Percentiles rank a stretch among this genome's conserved stretches.
Evolutionary conservation across 495 filamentous ascomycete species (phyloP).

Genomic region (Penicillium crystallinum): DNA sequence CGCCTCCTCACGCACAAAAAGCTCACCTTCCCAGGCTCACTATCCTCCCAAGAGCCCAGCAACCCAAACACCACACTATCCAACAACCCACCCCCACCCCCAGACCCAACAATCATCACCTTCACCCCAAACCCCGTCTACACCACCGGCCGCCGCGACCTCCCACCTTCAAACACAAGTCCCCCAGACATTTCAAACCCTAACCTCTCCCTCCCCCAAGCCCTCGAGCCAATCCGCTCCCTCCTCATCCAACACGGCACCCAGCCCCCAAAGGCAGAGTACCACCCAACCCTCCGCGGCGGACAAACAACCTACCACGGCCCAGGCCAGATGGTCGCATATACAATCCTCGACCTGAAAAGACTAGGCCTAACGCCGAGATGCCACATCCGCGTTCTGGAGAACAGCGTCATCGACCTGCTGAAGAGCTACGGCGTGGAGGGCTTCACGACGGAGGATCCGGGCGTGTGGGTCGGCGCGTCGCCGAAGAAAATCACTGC

Average conservation of each 20-base stretch:
- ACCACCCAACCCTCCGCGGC: constrained; percentile 69
- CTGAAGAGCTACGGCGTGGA: constrained; percentile 52
- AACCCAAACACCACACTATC: background rate
- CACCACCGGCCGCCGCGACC: constrained; percentile 83
- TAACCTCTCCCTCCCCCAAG: constrained; percentile 33
- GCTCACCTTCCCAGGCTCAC: constrained; percentile 23
- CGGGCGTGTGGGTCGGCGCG: constrained; percentile 74
- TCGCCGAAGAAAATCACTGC: constrained; percentile 71
- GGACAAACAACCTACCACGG: constrained; percentile 95
- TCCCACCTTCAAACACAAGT: constrained; percentile 48
- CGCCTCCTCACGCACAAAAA: constrained; percentile 44
- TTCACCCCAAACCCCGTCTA: constrained; percentile 83
- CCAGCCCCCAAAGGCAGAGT: constrained; percentile 46
- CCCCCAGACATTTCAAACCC: constrained; percentile 21
- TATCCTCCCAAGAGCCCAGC: constrained; percentile 17
- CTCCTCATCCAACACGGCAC: constrained; percentile 33
- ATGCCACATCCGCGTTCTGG: constrained; percentile 69
- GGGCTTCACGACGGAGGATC: constrained; percentile 62
- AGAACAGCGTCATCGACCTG: constrained; percentile 64
- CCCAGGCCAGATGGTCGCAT: constrained; percentile 85
- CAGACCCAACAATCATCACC: constrained; percentile 67
- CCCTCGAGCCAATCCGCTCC: constrained; percentile 32
- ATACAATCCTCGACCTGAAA: constrained; percentile 77
- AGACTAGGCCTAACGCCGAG: constrained; percentile 49
- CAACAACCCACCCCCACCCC: constrained; percentile 41